A percentile compares a stretch with the other conserved stretches of the same genome.
Evolutionary conservation across 1,284 basidiomycete genomes (phyloP).

Genomic region (Serendipita sp.): DNA sequence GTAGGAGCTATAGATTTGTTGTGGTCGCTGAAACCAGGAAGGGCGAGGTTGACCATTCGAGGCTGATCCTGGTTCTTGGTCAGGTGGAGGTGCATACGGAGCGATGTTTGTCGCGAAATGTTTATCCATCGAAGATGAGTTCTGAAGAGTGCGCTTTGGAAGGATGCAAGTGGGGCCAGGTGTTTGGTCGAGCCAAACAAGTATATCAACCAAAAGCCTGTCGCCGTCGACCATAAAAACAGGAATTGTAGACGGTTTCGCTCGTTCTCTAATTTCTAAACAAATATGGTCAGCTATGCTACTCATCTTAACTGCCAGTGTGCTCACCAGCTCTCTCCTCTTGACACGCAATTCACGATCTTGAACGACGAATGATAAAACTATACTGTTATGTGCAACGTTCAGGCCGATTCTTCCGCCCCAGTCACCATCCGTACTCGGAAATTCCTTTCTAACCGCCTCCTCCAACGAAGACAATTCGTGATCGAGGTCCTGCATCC

Average conservation of each 20-base stretch:
- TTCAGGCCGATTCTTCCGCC: constrained; percentile 55
- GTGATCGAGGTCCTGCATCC: constrained; percentile 95
- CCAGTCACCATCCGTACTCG: constrained; percentile 95
- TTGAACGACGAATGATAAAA: not conserved
- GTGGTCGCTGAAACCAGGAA: constrained; percentile 25
- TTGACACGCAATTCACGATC: not conserved
- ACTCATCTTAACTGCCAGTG: too few relatives aligned
- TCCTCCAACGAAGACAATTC: constrained; percentile 86
- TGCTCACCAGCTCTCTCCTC: too few relatives aligned
- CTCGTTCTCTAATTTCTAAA: not conserved
- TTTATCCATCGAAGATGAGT: not conserved
- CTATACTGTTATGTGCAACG: not conserved
- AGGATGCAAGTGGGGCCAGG: not conserved
- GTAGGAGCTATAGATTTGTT: constrained; percentile 34
- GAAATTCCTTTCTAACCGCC: constrained; percentile 99
- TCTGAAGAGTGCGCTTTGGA: not conserved
- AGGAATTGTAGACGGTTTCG: not conserved
- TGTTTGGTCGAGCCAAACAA: constrained; percentile 2
- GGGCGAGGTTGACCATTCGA: constrained; percentile 18
- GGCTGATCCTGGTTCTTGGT: constrained; percentile 30
- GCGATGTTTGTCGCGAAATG: constrained; percentile 9
- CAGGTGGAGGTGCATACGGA: constrained; percentile 42
- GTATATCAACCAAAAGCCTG: not conserved
- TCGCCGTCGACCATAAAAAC: not conserved
- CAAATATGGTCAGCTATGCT: not conserved